Percentiles rank a stretch among this genome's conserved stretches.
Evolutionary conservation across 2,329 filamentous ascomycete species (phyloP).

Genomic region (Diaporthe amygdali): DNA sequence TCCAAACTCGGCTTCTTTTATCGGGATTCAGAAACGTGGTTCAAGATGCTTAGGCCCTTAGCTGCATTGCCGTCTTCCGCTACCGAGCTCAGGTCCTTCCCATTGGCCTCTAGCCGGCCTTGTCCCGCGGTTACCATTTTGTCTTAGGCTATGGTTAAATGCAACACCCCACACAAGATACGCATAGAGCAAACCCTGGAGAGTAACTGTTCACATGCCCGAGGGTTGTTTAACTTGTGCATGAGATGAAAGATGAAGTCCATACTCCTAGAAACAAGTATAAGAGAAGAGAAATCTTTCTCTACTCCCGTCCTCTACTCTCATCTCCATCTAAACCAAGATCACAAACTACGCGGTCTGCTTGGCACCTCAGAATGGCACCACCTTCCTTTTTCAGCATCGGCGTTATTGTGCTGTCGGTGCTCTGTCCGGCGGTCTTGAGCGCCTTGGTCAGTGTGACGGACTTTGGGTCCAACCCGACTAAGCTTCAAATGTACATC

Average conservation of each 20-base stretch:
- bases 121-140: not conserved
- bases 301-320: not conserved
- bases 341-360: not conserved
- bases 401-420: not conserved
- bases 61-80: not conserved
- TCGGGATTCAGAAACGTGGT: not conserved
- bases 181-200: not conserved
- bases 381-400: not conserved
- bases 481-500: constrained; percentile 47
- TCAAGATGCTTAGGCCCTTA: not conserved
- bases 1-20: not conserved
- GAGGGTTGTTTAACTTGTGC: not conserved
- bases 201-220: not conserved
- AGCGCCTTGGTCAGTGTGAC: constrained; percentile 23
- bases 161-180: not conserved
- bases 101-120: not conserved
- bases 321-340: no score
- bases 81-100: constrained; percentile 5
- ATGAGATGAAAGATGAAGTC: not conserved
- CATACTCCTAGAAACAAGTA: not conserved
- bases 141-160: constrained; percentile 15
- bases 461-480: constrained; percentile 40
- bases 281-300: not conserved
- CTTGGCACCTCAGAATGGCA: not conserved
- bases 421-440: not conserved